Conservation (phyloP, 2,329 filamentous ascomycete genomes). For the Neurospora sp. region DNA sequence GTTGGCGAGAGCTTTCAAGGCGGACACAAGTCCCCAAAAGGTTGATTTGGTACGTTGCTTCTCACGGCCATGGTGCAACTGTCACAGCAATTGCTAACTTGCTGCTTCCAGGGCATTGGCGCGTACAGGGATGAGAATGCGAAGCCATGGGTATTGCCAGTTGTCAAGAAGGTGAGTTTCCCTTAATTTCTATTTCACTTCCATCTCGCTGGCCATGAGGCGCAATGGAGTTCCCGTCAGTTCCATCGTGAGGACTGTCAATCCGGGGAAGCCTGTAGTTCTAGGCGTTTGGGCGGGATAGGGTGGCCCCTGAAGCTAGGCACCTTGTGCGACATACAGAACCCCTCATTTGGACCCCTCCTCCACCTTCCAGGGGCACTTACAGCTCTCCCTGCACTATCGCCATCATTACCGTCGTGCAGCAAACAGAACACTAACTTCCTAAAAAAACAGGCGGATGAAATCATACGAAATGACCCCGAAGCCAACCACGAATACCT, state of each 20-base stretch:
- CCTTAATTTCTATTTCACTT: background rate
- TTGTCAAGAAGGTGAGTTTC: slow-evolving; percentile 75
- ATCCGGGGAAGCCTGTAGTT: background rate
- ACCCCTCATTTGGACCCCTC: background rate
- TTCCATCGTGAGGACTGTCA: background rate
- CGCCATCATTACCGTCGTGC: background rate
- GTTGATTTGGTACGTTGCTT: slow-evolving; percentile 67
- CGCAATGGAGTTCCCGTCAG: background rate
- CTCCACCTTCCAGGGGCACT: background rate
- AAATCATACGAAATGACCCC: slow-evolving; percentile 78
- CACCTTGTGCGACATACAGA: background rate
- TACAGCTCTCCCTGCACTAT: background rate
- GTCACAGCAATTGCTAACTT: background rate
- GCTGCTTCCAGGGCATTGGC: slow-evolving; percentile 53
- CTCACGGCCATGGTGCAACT: background rate
- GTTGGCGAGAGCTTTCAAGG: slow-evolving; percentile 76
- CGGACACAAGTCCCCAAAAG: slow-evolving; percentile 68
- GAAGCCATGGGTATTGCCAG: slow-evolving; percentile 94
- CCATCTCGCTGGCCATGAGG: background rate
- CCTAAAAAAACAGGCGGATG: slow-evolving; percentile 59
- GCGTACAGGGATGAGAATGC: slow-evolving; percentile 92
- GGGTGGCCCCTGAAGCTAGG: background rate
- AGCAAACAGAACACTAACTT: slow-evolving; percentile 1
- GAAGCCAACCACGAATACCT: slow-evolving; percentile 96
- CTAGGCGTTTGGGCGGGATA: background rate